Evolutionary conservation across 2,329 filamentous ascomycete species (phyloP).

Genomic region (Aspergillus nomiae): DNA sequence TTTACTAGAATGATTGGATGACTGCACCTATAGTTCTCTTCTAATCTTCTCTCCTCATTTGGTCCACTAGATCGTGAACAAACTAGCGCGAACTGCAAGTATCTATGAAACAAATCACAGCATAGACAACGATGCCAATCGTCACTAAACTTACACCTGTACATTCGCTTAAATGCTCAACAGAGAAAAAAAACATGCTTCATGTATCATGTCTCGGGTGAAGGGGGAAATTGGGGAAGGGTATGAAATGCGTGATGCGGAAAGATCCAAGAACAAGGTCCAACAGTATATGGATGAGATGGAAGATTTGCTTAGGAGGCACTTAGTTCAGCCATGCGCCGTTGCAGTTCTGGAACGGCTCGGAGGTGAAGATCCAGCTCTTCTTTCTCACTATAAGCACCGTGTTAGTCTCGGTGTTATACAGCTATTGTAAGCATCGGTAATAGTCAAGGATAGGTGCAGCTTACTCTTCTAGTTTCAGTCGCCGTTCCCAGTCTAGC

Average conservation of each 20-base stretch:
- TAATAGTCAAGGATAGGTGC: not conserved
- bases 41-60: not conserved
- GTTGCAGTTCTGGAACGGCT: constrained; percentile 84
- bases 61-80: not conserved
- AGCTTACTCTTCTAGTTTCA: constrained; percentile 79
- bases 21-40: not conserved
- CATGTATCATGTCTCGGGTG: not conserved
- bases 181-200: not conserved
- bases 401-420: constrained; percentile 18
- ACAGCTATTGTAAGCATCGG: not conserved
- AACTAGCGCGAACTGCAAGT: not conserved
- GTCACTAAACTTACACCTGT: constrained; percentile 1
- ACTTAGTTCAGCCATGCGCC: constrained; percentile 77
- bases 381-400: constrained; percentile 71
- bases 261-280: not conserved
- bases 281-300: not conserved
- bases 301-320: constrained; percentile 31
- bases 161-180: not conserved
- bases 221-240: not conserved
- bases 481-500: constrained; percentile 81
- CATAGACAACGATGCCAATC: not conserved
- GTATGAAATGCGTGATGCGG: not conserved
- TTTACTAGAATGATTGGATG: not conserved
- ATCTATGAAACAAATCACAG: constrained; percentile 5
- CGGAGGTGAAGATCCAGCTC: constrained; percentile 84